Base-by-base conservation (phyloP, 2,329 filamentous ascomycete genomes). In the Sclerotinia glacialis region DNA sequence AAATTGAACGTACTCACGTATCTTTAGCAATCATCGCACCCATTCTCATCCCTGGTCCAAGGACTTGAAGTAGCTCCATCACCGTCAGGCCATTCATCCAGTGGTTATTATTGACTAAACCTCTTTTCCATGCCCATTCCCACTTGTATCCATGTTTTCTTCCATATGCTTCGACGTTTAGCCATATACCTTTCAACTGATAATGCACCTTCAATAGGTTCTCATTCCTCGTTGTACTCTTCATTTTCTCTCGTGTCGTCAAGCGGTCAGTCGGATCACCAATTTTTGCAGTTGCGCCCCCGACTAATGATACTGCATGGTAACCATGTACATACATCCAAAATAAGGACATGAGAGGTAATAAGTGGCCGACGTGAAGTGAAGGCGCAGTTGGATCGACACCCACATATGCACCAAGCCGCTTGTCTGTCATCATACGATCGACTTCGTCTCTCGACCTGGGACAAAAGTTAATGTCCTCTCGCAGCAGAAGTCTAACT, bases 1-100 rank as follows among this genome's bases (percentile, higher is more conserved):
- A 11, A 65, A 63, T 1, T 44, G 49, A 16, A 42, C 31, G 2
- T 18, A 86, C 90, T 82, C 78, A 92, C 89, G 91, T 95, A 69
- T 98, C 94, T 73, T 92, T 88, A 63, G 88, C 87, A 67, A 99
- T 83, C 91, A 99, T 93, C 3, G 93, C 85, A 1, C 94, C 93
- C 61, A 99, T 80, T 67, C 94, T 84, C 76, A 92, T 86, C 55
- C 87, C 84, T 42, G 83, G 84, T 3, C 93, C 95, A 40, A 97
- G 80, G 66, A 88, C 83, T 75, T 86, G 85, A 71, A 96, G 80
- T 62, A 97, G 85, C 55, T 97, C 90, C 59, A 92, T 81, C 54
- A 96, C 81, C 1, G 87, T 83, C 53, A 91, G 79, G 49, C 84
- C 86, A 71, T 89, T 86, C 80, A 93, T 86, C 95, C 95, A 99